These are phyloP conservation scores for Stereocaulon alpinum DNA, from an alignment of 495 filamentous ascomycete genomes.

Conservation along the genomic window DNA sequence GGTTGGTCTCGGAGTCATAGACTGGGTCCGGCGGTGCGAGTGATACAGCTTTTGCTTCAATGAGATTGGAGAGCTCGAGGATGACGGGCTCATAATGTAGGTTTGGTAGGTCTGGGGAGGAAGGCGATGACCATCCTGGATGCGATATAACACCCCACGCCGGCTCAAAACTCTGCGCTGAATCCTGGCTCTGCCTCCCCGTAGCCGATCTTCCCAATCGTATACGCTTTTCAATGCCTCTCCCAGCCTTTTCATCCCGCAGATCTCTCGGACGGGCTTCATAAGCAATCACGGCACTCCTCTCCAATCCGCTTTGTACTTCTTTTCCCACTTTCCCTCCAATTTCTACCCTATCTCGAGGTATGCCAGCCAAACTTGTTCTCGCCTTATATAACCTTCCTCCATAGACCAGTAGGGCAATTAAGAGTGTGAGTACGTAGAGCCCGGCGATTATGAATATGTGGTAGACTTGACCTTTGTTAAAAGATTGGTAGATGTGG, in stretches of 20 bases:
- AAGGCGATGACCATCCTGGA: slow-evolving; percentile 79
- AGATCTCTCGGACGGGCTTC: slow-evolving; percentile 57
- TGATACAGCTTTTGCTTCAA: slow-evolving; percentile 85
- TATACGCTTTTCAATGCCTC: neutral
- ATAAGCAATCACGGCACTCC: slow-evolving; percentile 75
- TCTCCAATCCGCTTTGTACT: slow-evolving; percentile 56
- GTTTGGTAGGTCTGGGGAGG: slow-evolving; percentile 60
- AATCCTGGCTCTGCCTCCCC: slow-evolving; percentile 2
- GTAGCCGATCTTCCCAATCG: neutral
- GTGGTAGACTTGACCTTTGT: slow-evolving; percentile 55
- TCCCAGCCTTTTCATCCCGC: slow-evolving; percentile 23
- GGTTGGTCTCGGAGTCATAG: slow-evolving; percentile 26
- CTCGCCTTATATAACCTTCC: slow-evolving; percentile 83
- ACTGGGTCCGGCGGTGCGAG: slow-evolving; percentile 56
- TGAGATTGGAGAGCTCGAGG: slow-evolving; percentile 75
- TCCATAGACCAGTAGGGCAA: slow-evolving; percentile 69
- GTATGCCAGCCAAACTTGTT: slow-evolving; percentile 67
- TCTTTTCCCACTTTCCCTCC: slow-evolving; percentile 68
- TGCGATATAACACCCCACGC: slow-evolving; percentile 76
- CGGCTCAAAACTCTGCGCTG: slow-evolving; percentile 20
- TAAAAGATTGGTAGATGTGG: slow-evolving; percentile 66
- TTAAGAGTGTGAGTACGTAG: slow-evolving; percentile 62
- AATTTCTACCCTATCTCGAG: slow-evolving; percentile 70
- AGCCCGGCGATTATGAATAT: slow-evolving; percentile 73
- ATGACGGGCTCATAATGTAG: slow-evolving; percentile 76